phyloP scores from a whole-genome alignment of 1,284 basidiomycete genomes.

The Trichosporon sp. region DNA sequence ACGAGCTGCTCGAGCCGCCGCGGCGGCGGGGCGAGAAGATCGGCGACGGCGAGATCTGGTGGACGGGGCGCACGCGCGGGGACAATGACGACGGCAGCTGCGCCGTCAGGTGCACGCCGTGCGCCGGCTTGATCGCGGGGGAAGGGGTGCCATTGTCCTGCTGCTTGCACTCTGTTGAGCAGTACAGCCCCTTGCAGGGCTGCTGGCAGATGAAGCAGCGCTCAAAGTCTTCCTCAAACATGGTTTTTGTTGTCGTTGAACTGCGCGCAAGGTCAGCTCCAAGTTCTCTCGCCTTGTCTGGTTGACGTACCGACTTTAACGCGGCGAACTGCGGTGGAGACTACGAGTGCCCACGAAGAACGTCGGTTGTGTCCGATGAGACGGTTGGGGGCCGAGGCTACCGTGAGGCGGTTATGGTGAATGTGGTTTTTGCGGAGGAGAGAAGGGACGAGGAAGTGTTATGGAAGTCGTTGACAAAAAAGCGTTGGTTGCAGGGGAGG shows the following conservation, averaged over 20 bases:
- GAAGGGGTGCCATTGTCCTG: constrained; percentile 40
- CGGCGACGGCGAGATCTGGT: constrained; percentile 36
- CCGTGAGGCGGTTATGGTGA: background rate
- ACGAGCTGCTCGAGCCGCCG: constrained; percentile 28
- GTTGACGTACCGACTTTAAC: background rate
- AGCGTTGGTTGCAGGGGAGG: background rate
- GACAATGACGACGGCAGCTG: constrained; percentile 37
- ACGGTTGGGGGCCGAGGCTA: background rate
- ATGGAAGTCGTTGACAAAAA: background rate
- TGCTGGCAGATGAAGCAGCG: constrained; percentile 46
- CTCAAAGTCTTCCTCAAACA: constrained; percentile 48
- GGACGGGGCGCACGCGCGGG: constrained; percentile 32
- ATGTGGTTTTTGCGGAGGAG: background rate
- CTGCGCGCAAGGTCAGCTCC: background rate
- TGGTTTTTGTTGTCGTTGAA: constrained; percentile 18
- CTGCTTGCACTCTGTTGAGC: constrained; percentile 41
- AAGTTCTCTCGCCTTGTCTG: background rate
- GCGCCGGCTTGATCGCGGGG: constrained; percentile 21
- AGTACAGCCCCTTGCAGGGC: constrained; percentile 45
- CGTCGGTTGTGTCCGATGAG: background rate
- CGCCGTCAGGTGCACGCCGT: constrained; percentile 33
- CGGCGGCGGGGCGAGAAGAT: constrained; percentile 24
- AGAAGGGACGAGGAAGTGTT: background rate
- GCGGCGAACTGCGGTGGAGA: constrained; percentile 2
- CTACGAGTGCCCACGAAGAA: constrained; percentile 3